These are phyloP conservation scores for Cenococcum geophilum DNA, from an alignment of 495 filamentous ascomycete genomes.

Conservation along the genomic window DNA sequence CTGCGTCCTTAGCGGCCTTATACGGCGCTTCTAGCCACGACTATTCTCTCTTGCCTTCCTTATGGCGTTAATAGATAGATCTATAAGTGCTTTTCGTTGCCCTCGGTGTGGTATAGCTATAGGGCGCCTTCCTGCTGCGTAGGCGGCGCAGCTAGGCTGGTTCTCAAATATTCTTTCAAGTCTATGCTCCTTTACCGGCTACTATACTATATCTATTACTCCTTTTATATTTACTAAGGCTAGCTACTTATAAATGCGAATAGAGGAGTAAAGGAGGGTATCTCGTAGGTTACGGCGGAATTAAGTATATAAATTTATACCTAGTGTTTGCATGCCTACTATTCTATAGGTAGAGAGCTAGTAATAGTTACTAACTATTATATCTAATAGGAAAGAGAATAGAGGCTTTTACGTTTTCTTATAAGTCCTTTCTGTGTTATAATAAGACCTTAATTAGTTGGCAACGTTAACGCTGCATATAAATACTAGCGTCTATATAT, in stretches of 20 bases:
- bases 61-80: conserved; percentile 2
- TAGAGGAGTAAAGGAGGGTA: background rate
- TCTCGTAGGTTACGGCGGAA: background rate
- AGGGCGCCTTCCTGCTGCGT: background rate
- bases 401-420: no score
- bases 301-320: background rate
- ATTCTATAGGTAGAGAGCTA: background rate
- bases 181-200: conserved; percentile 1
- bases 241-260: background rate
- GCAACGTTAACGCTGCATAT: no score
- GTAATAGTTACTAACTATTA: background rate
- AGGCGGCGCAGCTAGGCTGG: background rate
- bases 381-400: no score
- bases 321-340: background rate
- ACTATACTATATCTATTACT: conserved; percentile 5
- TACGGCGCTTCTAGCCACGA: background rate
- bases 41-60: background rate
- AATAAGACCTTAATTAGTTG: no score
- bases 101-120: background rate
- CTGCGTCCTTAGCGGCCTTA: background rate
- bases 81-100: background rate
- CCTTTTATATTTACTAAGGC: background rate
- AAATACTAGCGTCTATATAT: no score
- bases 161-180: background rate
- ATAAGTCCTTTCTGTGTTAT: no score